A percentile compares a stretch with the other conserved stretches of the same genome.
Conservation (phyloP, 2,329 filamentous ascomycete species). For the Exophiala phaeomuriformis region DNA sequence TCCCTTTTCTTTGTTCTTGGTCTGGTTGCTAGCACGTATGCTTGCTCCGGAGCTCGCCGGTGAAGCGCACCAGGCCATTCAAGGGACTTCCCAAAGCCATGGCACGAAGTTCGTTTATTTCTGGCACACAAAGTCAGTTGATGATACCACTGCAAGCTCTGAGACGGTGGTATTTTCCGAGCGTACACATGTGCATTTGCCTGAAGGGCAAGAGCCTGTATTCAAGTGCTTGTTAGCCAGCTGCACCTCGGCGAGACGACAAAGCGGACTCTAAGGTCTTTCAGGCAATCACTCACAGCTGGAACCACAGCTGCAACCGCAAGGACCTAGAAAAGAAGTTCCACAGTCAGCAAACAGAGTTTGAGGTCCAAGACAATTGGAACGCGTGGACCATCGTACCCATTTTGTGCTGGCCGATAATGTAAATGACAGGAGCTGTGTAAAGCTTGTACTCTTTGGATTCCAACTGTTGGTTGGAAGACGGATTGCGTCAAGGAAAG, state of each 20-base stretch:
- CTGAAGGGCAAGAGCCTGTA: slow-evolving; percentile 18
- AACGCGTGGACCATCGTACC: slow-evolving; percentile 6
- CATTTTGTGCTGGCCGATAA: slow-evolving; percentile 15
- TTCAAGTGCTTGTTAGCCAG: slow-evolving; percentile 1
- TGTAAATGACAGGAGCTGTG: too few species aligned
- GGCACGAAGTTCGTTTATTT: slow-evolving; percentile 12
- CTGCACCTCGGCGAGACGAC: neutral
- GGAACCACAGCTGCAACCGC: slow-evolving; percentile 22
- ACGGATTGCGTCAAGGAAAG: neutral
- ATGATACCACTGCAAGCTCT: neutral
- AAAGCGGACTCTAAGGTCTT: too few species aligned
- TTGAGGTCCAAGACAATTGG: neutral
- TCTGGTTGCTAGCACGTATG: slow-evolving; percentile 3
- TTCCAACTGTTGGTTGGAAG: neutral
- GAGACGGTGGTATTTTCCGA: neutral
- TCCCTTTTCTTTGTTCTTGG: neutral
- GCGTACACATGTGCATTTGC: slow-evolving; percentile 26
- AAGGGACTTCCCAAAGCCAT: too few species aligned
- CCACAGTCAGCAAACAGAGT: slow-evolving; percentile 9
- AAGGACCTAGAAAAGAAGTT: slow-evolving; percentile 17
- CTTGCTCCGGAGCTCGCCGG: neutral
- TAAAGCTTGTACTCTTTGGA: too few species aligned
- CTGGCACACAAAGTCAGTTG: slow-evolving; percentile 2
- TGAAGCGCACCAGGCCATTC: too few species aligned
- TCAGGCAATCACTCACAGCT: slow-evolving; percentile 28